Evolutionary conservation across 1,284 basidiomycete genomes (phyloP), one percentile per base, ranked within the genome.

Genomic region (Volvariella volvacea): DNA sequence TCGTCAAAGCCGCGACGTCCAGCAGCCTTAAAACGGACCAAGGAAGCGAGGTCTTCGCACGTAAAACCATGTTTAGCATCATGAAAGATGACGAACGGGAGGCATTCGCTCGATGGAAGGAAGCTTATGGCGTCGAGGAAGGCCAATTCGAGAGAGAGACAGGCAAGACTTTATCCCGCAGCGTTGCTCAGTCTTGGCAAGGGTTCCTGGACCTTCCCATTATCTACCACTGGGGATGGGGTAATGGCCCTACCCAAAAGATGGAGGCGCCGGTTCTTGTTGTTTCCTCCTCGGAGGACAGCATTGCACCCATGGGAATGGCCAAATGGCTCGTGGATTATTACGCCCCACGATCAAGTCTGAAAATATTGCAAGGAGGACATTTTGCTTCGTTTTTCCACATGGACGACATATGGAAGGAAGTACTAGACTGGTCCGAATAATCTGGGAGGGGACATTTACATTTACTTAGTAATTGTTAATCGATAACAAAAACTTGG

Each of bases 171-270:
- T 59, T 68, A 46, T 55, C 67, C 42, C 63, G 65, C 42, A 80
- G 76, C 52, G 70, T 78, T 12, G 61, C 64, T 15, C 63, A 55
- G 25, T 64, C 71, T 41, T 80, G 76, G 76, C 67, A 66, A 42
- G 79, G 78, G 1, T 76, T 76, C 51, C 57, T 71, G 49, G 68
- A 72, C 42, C 53, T 68, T 39, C 48, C 68, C 3, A 52, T 60
- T 19, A 58, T 75, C 33, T 58, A 74, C 42, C 73, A 78, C 40
- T 68, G 69, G 19, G 73, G 73, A 46, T 81, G 79, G 79, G 74
- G 65, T 1, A 4, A 15, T 7, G 34, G 34, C 15, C 34, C 14
- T 15, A 15, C 34, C 4, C 19, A 20, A 15, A 20, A 36, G n/a
- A 8, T 36, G 14, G 19, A 36, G 34, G 34, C n/a, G n/a, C 34